Evolutionary conservation across 2,329 filamentous ascomycete genomes (phyloP).

Genomic region (Bimuria novae-zelandiae): DNA sequence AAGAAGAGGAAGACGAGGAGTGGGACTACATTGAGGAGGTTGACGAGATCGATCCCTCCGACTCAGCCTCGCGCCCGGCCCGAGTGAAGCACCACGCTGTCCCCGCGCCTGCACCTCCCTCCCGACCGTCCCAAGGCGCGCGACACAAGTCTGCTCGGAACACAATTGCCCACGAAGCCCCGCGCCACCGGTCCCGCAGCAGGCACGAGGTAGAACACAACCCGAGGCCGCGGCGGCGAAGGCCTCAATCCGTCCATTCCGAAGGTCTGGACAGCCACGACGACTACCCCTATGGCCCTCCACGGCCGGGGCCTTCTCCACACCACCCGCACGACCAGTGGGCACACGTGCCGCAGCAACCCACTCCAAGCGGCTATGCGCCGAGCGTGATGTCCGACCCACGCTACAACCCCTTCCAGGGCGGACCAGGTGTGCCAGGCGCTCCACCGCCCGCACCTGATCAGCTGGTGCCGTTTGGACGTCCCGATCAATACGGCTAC

Average conservation of each 20-base stretch:
- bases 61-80: slow-evolving; percentile 53
- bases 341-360: slow-evolving; percentile 41
- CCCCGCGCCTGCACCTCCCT: slow-evolving; percentile 36
- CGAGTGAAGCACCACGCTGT: slow-evolving; percentile 42
- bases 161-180: slow-evolving; percentile 36
- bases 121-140: slow-evolving; percentile 42
- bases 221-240: slow-evolving; percentile 35
- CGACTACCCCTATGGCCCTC: slow-evolving; percentile 50
- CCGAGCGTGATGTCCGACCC: slow-evolving; percentile 46
- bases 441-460: slow-evolving; percentile 28
- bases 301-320: slow-evolving; percentile 30
- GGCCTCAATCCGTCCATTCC: slow-evolving; percentile 44
- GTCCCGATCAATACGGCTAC: slow-evolving; percentile 46
- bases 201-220: slow-evolving; percentile 37
- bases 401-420: slow-evolving; percentile 33
- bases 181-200: slow-evolving; percentile 40
- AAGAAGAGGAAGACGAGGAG: slow-evolving; percentile 38
- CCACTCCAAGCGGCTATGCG: slow-evolving; percentile 42
- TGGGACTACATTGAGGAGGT: slow-evolving; percentile 49
- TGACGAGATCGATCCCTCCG: slow-evolving; percentile 54
- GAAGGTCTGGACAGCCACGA: slow-evolving; percentile 51
- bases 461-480: slow-evolving; percentile 40
- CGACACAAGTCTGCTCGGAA: slow-evolving; percentile 48
- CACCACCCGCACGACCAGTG: slow-evolving; percentile 45
- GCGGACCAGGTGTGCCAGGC: slow-evolving; percentile 9